Base-by-base conservation (phyloP, 208 protist species). In the Leishmania guyanensis region DNA sequence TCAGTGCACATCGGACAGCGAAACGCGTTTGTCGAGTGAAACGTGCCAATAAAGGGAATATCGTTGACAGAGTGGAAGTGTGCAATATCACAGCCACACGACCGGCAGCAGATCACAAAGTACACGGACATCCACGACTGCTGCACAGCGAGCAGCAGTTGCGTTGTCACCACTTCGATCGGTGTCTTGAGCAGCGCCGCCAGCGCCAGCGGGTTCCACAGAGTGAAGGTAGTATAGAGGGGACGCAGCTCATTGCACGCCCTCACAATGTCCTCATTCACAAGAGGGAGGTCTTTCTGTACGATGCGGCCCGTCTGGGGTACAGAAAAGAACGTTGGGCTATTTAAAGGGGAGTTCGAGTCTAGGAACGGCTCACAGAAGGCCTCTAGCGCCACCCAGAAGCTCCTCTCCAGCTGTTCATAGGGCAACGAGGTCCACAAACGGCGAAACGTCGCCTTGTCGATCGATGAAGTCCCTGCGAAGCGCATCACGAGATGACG, bases 1-100 rank as follows among this genome's bases (percentile, higher is more conserved):
- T 95, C 92, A 0, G 93, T 93, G 75, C 93, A 97, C 83, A 95
- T 91, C 20, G 93, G 93, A 71, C 93, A 97, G 39, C 84, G 84
- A 69, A 92, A 88, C 16, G 86, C 83, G 83, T 97, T 97, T 33
- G 87, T 86, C 75, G 62, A 70, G 84, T 93, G 89, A 80, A 91
- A 96, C 20, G 91, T 92, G 16, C 88, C 86, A 5, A 83, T 75
- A 60, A 97, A 95, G 9, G 84, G 80, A 39, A 95, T 90, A 46
- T 95, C 90, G 75, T 88, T 91, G 26, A 97, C 88, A 66, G 80
- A 77, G 10, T 75, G 73, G 60, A 87, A 89, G 80, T 88, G 90
- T 9, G 85, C 76, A 77, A 97, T 90, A 80, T 97, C 91, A 78
- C 87, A 94, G 2, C 86, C 92, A 77, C 93, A 97, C 22, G 93